Base-by-base conservation (phyloP, 176 grass and related monocot species). In the Oryza punctata region DNA sequence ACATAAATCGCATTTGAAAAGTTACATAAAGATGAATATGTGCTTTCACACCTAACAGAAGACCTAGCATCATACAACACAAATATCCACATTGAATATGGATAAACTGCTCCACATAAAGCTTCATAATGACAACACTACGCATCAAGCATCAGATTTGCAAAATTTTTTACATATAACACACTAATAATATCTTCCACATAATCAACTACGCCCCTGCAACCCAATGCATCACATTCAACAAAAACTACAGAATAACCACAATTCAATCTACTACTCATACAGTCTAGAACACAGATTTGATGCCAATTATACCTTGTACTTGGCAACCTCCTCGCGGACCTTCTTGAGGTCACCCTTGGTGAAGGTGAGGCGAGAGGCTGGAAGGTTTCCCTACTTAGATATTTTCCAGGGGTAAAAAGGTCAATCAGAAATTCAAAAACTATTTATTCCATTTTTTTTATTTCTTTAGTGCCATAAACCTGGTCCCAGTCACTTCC, bases 331-430 rank as follows among this genome's bases (percentile, higher is more conserved):
- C 81, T 93, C 94, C 83, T 96, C 91, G 37, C 86, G 91, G 35
- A 96, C 91, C 74, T 96, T 91, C 94, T 96, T 96, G 73, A 93
- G 85, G 77, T 96, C 94, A 47, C 94, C 94, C 84, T 96, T 93
- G 76, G 94, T 96, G 81, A 96, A 96, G 89, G 93, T 91, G 79
- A 96, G 91, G 7, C 94, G 88, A n/a, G n/a, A n/a, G n/a, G n/a
- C n/a, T n/a, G n/a, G n/a, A 73, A 96, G 91, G 81, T 96, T 96
- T 12, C 94, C 94, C 91, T 93, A n/a, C n/a, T n/a, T n/a, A n/a
- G n/a, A n/a, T n/a, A n/a, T n/a, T n/a, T n/a, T n/a, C n/a, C n/a
- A n/a, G n/a, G n/a, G n/a, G n/a, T n/a, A n/a, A n/a, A n/a, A n/a
- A n/a, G n/a, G n/a, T n/a, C n/a, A n/a, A n/a, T n/a, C n/a, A n/a